These are phyloP conservation scores for Chaetomium cochliodes DNA, from an alignment of 495 filamentous ascomycete species.

Conservation along the genomic window DNA sequence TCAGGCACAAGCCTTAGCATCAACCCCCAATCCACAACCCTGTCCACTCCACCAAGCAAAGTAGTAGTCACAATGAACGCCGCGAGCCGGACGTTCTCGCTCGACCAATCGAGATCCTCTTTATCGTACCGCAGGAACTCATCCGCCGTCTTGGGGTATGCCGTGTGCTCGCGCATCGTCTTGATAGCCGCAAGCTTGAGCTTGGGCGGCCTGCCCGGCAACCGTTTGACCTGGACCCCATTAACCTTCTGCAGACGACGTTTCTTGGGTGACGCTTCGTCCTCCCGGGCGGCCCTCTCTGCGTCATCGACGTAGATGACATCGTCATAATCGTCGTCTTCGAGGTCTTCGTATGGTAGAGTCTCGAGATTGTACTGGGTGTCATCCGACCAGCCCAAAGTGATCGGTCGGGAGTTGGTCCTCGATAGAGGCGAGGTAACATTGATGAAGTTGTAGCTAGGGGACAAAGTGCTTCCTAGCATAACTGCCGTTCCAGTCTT, in stretches of 20 bases:
- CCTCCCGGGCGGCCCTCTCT: neutral
- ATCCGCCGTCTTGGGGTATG: slow-evolving; percentile 37
- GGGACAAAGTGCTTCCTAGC: slow-evolving; percentile 28
- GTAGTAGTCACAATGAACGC: slow-evolving; percentile 73
- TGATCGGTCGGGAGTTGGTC: slow-evolving; percentile 26
- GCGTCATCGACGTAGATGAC: slow-evolving; percentile 16
- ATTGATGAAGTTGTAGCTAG: slow-evolving; percentile 40
- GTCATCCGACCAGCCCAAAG: slow-evolving; percentile 36
- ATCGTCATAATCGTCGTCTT: slow-evolving; percentile 30
- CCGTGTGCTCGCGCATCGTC: slow-evolving; percentile 41
- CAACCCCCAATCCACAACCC: slow-evolving; percentile 70
- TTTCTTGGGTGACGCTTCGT: slow-evolving; percentile 17
- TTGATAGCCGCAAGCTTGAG: slow-evolving; percentile 38
- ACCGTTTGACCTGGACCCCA: slow-evolving; percentile 17
- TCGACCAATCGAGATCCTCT: slow-evolving; percentile 39
- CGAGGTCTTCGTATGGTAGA: slow-evolving; percentile 43
- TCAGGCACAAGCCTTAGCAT: slow-evolving; percentile 64
- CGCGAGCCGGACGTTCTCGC: slow-evolving; percentile 54
- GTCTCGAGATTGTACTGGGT: slow-evolving; percentile 43
- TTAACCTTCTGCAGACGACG: slow-evolving; percentile 17
- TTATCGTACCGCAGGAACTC: slow-evolving; percentile 41
- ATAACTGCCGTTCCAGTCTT: slow-evolving; percentile 30
- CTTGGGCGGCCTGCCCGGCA: slow-evolving; percentile 29
- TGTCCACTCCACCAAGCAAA: slow-evolving; percentile 69
- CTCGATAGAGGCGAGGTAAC: slow-evolving; percentile 29